Conservation (phyloP, 2,329 filamentous ascomycete genomes). For the Fusarium illudens region DNA sequence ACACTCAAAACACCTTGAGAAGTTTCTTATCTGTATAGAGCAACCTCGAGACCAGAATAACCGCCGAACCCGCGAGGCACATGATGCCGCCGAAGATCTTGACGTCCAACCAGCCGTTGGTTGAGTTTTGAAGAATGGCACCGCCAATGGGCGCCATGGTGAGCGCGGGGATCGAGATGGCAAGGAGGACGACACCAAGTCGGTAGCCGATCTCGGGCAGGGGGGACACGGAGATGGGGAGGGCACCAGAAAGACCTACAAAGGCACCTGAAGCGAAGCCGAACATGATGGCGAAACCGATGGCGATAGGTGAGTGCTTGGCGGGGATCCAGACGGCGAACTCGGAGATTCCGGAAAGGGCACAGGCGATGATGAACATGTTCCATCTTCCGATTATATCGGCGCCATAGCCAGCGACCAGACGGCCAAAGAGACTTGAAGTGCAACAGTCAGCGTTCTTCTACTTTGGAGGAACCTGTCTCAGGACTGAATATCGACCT, state of each 20-base stretch:
- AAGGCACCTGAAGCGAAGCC: not conserved
- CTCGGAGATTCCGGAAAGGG: not conserved
- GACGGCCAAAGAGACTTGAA: not conserved
- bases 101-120: not conserved
- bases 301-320: not conserved
- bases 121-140: not conserved
- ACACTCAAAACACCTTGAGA: not conserved
- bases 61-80: not conserved
- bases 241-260: not conserved
- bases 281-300: not conserved
- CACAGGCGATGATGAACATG: not conserved
- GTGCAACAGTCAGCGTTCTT: not conserved
- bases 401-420: not conserved
- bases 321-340: not conserved
- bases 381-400: not conserved
- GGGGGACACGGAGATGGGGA: not conserved
- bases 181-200: accelerated
- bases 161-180: not conserved
- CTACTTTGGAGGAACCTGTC: not conserved
- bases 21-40: not conserved
- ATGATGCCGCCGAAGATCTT: not conserved
- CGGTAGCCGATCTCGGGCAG: not conserved
- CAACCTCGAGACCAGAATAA: not conserved
- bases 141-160: not conserved
- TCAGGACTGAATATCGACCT: no score